Base-by-base conservation (phyloP, 768 basidiomycete genomes). In the Strobilomyces dryophilus region DNA sequence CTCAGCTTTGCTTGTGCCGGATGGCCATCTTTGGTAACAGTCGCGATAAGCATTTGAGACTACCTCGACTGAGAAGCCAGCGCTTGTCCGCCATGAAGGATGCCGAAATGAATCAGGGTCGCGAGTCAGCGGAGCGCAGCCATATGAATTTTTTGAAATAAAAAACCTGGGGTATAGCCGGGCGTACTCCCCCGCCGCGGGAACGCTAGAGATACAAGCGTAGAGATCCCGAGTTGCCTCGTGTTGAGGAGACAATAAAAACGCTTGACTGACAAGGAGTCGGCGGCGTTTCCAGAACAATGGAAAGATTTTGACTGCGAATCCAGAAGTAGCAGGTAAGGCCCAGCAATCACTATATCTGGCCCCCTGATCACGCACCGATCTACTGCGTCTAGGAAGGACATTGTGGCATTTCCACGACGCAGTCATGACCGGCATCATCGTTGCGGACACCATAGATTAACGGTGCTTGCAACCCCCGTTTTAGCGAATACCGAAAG, bases 21-120 rank as follows among this genome's bases (percentile, higher is more conserved):
- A 40, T 45, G 41, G 35, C 52, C 41, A 32, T 21, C 60, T 54
- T 49, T 47, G 27, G 44, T 29, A 47, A 35, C 49, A 40, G 51
- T 24, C 26, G 36, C 32, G 40, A 40, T 11, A 43, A 45, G 45
- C 42, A 47, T 15, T 15, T 54, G 49, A 51, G n/a, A 6, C 39
- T 48, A 42, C 56, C 50, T 67, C 45, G 56, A 55, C 56, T 41
- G 27, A n/a, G 51, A 56, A 52, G 36, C 26, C 2, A 53, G 49
- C 46, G 41, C 51, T 36, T 44, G 46, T 52, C 63, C 60, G 60
- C 57, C 7, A 47, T 50, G 20, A 55, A 52, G 49, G 7, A 53
- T 52, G 55, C 65, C 65, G 65, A 66, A 66, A 66, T 66, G 66
- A 68, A 61, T 53, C 64, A 68, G 65, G 66, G 63, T 45, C 58